Percentiles rank a stretch among this genome's conserved stretches.
Evolutionary conservation across 345 rosid genomes (phyloP).

Genomic region (Eucalyptus camaldulensis): DNA sequence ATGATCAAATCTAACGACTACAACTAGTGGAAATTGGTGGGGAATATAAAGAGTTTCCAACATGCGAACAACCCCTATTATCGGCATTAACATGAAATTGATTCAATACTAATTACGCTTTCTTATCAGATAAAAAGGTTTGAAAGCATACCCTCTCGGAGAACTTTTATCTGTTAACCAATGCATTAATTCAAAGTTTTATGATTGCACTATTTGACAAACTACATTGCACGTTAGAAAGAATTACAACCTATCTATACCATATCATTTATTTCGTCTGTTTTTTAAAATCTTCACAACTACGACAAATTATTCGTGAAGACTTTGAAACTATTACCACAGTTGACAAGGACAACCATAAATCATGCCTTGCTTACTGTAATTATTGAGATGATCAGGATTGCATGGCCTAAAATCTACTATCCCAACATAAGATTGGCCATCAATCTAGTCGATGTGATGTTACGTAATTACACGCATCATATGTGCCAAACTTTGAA

Average conservation of each 20-base stretch:
- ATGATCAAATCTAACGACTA: not conserved
- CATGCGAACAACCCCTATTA: not conserved
- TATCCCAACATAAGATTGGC: not conserved
- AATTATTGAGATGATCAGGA: not conserved
- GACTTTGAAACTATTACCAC: not conserved
- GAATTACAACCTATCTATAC: not conserved
- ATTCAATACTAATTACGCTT: too few relatives aligned
- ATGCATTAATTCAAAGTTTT: not conserved
- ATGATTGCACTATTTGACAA: not conserved
- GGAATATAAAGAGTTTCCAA: not conserved
- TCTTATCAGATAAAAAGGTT: too few relatives aligned
- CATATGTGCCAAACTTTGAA: not conserved
- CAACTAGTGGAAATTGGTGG: not conserved
- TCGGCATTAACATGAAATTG: too few relatives aligned
- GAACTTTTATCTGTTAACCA: not conserved
- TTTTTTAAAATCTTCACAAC: not conserved
- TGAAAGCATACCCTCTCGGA: too few relatives aligned
- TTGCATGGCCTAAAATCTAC: not conserved
- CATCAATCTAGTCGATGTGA: not conserved
- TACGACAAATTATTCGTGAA: not conserved
- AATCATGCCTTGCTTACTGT: not conserved
- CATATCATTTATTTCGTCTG: not conserved
- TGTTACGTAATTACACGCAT: not conserved
- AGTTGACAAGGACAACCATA: not conserved
- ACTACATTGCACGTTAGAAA: not conserved